phyloP scores from a whole-genome alignment of 139 green algal genomes.

The Trebouxia sp. region DNA sequence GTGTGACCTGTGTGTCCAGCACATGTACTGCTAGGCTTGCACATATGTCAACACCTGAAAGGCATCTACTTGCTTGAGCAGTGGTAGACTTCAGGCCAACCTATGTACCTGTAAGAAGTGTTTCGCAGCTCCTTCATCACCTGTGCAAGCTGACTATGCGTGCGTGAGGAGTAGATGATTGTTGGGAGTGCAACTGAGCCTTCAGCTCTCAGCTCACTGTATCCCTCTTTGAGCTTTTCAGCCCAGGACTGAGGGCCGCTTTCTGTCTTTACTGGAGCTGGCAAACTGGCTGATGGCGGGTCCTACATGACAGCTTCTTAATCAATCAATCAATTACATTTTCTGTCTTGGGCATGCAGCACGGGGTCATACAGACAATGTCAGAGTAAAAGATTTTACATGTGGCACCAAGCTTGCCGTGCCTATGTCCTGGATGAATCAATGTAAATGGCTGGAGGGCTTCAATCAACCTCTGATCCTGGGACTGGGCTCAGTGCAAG shows the following conservation, averaged over 20 bases:
- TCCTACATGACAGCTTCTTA: neutral
- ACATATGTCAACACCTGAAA: neutral
- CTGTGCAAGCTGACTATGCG: constrained; percentile 93
- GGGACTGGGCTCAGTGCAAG: too few relatives aligned
- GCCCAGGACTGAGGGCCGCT: constrained; percentile 27
- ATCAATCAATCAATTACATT: neutral
- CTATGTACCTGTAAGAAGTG: constrained; percentile 76
- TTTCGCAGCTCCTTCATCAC: constrained; percentile 90
- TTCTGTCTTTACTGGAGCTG: neutral
- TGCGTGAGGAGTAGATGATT: constrained; percentile 93
- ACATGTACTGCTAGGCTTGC: constrained; percentile 57
- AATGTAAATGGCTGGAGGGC: too few relatives aligned
- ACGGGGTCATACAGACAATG: too few relatives aligned
- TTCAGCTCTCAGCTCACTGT: constrained; percentile 35
- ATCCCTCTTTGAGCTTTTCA: constrained; percentile 37
- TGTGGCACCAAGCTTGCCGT: too few relatives aligned
- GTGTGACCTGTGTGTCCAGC: too few relatives aligned
- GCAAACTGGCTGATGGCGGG: neutral
- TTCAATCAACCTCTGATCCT: too few relatives aligned
- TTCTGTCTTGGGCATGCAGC: too few relatives aligned
- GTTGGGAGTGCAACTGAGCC: constrained; percentile 40
- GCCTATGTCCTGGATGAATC: too few relatives aligned
- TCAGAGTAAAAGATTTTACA: too few relatives aligned
- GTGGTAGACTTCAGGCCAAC: too few relatives aligned
- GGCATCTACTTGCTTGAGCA: too few relatives aligned